Evolutionary conservation across 768 basidiomycete species (phyloP), one percentile per base, ranked within the genome.

Genomic region (Agrocybe praecox): DNA sequence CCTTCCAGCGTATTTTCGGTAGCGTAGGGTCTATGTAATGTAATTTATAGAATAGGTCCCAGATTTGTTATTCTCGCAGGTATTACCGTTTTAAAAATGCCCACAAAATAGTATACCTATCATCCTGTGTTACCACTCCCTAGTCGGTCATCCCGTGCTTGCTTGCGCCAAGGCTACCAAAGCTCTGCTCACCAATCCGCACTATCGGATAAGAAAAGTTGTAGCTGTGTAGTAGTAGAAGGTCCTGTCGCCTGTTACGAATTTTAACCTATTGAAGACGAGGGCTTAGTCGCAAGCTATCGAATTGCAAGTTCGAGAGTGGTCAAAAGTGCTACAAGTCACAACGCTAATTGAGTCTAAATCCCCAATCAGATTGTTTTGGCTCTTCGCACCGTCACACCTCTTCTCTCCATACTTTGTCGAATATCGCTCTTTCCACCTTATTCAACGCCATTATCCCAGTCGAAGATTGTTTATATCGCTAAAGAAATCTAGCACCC

Each of bases 1-100:
- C n/a, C 80, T 98, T 11, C 76, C 76, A 48, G 79, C 82, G 51
- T 95, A 98, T 74, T 96, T 97, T 71, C 63, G 67, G 58, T 69
- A 57, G 61, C 54, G 53, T 56, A 33, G 36, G 52, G 42, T 47
- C 52, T 46, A 46, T 53, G 54, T 34, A n/a, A 32, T 50, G 44
- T 47, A 53, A 53, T 55, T 52, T 46, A 42, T 21, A 12, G 10
- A 22, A 18, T 24, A n/a, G 23, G 29, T 7, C 23, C 8, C 49
- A 46, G 7, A 8, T 34, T 34, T 34, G 7, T 15, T 34, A 34
- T 15, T 34, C n/a, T n/a, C n/a, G n/a, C n/a, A n/a, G n/a, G n/a
- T n/a, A n/a, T n/a, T n/a, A n/a, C n/a, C n/a, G n/a, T n/a, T n/a
- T n/a, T n/a, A n/a, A n/a, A n/a, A n/a, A n/a, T n/a, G n/a, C n/a